Conservation (phyloP, 208 protist genomes). For the Porcisia deanei region DNA sequence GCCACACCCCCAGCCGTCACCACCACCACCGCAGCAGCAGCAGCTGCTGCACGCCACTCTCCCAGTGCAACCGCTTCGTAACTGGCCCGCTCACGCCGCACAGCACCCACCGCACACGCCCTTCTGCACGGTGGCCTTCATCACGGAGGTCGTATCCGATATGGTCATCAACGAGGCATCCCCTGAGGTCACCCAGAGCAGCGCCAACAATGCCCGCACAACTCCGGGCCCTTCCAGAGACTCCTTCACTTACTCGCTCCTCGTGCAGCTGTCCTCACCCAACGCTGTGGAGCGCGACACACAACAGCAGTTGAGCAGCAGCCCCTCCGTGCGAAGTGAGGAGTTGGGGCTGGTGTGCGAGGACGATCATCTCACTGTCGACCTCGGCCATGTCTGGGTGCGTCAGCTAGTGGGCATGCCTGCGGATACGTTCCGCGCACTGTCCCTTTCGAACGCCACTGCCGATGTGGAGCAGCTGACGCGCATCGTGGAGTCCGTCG, state of each 20-base stretch:
- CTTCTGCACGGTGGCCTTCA: constrained; percentile 54
- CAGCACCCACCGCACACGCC: constrained; percentile 18
- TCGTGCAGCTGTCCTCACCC: constrained; percentile 48
- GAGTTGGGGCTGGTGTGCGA: constrained; percentile 7
- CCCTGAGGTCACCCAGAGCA: neutral
- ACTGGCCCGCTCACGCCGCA: constrained; percentile 20
- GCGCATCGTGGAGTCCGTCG: constrained; percentile 43
- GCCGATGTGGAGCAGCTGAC: constrained; percentile 40
- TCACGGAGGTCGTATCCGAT: constrained; percentile 62
- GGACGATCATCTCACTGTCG: constrained; percentile 39
- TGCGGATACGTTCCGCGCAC: constrained; percentile 36
- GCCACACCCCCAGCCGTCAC: constrained; percentile 1
- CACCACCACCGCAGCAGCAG: neutral
- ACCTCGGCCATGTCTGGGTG: constrained; percentile 73
- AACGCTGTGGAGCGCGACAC: constrained; percentile 25
- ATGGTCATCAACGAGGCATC: constrained; percentile 51
- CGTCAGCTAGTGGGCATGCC: constrained; percentile 57
- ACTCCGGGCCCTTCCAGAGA: neutral
- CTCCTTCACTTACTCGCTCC: constrained; percentile 41
- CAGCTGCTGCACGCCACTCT: neutral
- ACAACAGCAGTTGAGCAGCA: constrained; percentile 20
- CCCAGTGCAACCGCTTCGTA: constrained; percentile 26
- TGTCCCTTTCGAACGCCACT: constrained; percentile 34
- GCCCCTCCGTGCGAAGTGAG: neutral
- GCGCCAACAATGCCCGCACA: neutral